Percentiles rank a stretch among this genome's conserved stretches.
Evolutionary conservation across 805 yeast genomes (phyloP).

Genomic region (Lipomyces oligophaga): DNA sequence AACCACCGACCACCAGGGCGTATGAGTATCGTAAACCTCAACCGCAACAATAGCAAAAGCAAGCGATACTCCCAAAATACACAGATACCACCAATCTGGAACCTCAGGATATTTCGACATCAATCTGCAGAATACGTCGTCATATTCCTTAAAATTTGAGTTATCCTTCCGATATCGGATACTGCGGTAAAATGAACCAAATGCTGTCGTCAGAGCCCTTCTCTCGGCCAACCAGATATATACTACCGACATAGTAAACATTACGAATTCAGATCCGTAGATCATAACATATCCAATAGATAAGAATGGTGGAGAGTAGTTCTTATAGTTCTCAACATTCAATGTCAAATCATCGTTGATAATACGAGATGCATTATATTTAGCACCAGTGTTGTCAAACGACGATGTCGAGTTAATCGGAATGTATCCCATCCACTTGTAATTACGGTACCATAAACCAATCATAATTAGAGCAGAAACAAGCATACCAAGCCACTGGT

Average conservation of each 20-base stretch:
- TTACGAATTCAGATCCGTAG: conserved; percentile 49
- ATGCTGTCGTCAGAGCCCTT: neutral
- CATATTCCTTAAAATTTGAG: conserved; percentile 53
- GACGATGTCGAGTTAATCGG: conserved; percentile 48
- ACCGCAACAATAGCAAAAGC: conserved; percentile 35
- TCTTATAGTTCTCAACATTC: conserved; percentile 46
- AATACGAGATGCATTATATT: conserved; percentile 50
- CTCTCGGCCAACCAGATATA: conserved; percentile 11
- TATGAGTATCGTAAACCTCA: conserved; percentile 44
- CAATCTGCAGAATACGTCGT: conserved; percentile 46
- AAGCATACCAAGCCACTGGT: conserved; percentile 9
- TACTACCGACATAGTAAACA: conserved; percentile 5
- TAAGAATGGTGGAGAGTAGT: conserved; percentile 61
- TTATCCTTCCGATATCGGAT: conserved; percentile 49
- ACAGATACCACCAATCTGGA: conserved; percentile 41
- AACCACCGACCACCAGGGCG: conserved; percentile 62
- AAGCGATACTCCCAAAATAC: conserved; percentile 45
- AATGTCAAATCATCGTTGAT: conserved; percentile 43
- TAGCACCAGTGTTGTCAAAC: conserved; percentile 30
- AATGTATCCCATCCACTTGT: conserved; percentile 38
- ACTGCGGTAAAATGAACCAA: conserved; percentile 34
- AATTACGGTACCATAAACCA: conserved; percentile 11
- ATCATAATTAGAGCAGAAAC: conserved; percentile 10
- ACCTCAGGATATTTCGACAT: conserved; percentile 59
- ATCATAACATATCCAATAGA: conserved; percentile 31